Percentiles rank a stretch among this genome's conserved stretches.
Evolutionary conservation across 2,329 filamentous ascomycete genomes (phyloP).

Genomic region (Venturia effusa): DNA sequence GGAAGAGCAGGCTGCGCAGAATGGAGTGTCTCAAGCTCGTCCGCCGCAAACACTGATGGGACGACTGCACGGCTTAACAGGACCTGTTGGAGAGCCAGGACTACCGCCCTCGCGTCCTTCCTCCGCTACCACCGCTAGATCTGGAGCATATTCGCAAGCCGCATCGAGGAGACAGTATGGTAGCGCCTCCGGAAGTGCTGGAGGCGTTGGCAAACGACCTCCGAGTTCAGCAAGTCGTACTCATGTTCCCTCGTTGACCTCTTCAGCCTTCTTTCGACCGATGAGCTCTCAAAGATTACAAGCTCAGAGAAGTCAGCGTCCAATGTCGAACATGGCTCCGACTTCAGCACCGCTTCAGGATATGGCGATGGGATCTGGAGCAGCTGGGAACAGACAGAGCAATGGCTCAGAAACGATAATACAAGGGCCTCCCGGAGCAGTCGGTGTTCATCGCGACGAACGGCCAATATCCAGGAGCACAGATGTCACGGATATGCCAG

Average conservation of each 20-base stretch:
- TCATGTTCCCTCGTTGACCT: slow-evolving; percentile 81
- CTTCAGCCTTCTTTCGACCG: slow-evolving; percentile 85
- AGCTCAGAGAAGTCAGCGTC: slow-evolving; percentile 63
- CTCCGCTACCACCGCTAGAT: slow-evolving; percentile 33
- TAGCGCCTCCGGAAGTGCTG: slow-evolving; percentile 34
- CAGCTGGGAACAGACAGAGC: slow-evolving; percentile 24
- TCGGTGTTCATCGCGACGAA: slow-evolving; percentile 26
- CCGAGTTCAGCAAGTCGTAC: slow-evolving; percentile 58
- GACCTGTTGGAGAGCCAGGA: slow-evolving; percentile 36
- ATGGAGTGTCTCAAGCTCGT: slow-evolving; percentile 11
- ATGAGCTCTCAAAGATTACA: slow-evolving; percentile 96
- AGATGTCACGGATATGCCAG: slow-evolving; percentile 53
- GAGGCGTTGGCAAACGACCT: slow-evolving; percentile 34
- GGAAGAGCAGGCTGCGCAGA: not conserved
- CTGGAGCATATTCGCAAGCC: slow-evolving; percentile 35
- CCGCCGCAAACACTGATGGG: slow-evolving; percentile 21
- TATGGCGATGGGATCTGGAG: slow-evolving; percentile 18
- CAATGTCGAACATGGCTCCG: slow-evolving; percentile 25
- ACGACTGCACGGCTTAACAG: slow-evolving; percentile 25
- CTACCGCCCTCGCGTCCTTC: slow-evolving; percentile 37
- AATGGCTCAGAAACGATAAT: slow-evolving; percentile 25
- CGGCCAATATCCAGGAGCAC: slow-evolving; percentile 55
- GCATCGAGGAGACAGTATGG: slow-evolving; percentile 18
- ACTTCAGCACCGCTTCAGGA: slow-evolving; percentile 17
- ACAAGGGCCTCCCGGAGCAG: slow-evolving; percentile 16